Base-by-base conservation (phyloP, 1,284 basidiomycete species). In the Sporisorium exsertum region DNA sequence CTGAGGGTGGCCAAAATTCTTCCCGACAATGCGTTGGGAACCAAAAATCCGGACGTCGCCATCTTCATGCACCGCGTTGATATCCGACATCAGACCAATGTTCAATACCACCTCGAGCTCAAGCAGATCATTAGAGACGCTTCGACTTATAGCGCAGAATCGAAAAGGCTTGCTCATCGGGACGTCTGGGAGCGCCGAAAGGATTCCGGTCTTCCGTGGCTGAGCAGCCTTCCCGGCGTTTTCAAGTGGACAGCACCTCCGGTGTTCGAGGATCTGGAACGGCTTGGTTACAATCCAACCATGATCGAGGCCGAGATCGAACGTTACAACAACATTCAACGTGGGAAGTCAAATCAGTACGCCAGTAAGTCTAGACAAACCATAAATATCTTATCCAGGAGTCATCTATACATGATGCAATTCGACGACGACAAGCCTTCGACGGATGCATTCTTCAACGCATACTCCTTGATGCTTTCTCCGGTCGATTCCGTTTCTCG, bases 161-260 rank as follows among this genome's bases (percentile, higher is more conserved):
- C 29, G 5, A 16, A 22, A 6, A 8, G 27, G 13, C 40, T 15
- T 18, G 32, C 32, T 3, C 37, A 46, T 16, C 43, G n/a, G 12
- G 16, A 4, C 8, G 6, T 57, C 10, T 46, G 43, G 55, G 13
- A 33, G 29, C 22, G 20, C 10, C 7, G 1, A 1, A 12, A 15
- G 5, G 6, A n/a, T 15, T 13, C 7, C 2, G 6, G 18, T 24
- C n/a, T n/a, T 3, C 7, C 13, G n/a, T 68, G 65, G 65, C 18
- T 68, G 10, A 50, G 29, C 24, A 51, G 50, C 3, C 27, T 58
- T 18, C 20, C 8, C 1, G 56, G 58, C 12, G 37, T 55, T 2
- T 68, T 29, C 45, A 58, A 51, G 18, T 58, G 37, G 55, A n/a
- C n/a, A n/a, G n/a, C n/a, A n/a, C n/a, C n/a, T n/a, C 51, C 43